Base-by-base conservation (phyloP, 225 moss, liverwort and hornwort genomes). In the Ulota crispa region DNA sequence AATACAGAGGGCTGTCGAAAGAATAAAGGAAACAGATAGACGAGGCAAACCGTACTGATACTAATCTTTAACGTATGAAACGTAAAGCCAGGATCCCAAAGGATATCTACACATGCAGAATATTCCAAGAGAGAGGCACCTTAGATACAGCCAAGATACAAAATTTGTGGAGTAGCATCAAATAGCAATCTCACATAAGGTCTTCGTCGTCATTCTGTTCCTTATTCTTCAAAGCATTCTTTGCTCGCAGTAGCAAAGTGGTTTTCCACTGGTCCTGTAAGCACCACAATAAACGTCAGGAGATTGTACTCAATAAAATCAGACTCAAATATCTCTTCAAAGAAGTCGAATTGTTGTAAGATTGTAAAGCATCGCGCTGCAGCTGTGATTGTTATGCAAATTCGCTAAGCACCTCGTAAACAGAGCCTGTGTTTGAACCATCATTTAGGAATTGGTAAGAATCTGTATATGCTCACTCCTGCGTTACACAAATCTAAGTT, bases 201-300 rank as follows among this genome's bases (percentile, higher is more conserved):
- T 89, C 86, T 77, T 94, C 94, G 14, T n/a, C 31, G 8, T 94
- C 95, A 50, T 89, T 88, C 47, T 84, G 84, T 75, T 93, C 94
- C 79, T 89, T 99, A 26, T 87, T 91, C 87, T 96, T 96, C 74
- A 99, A 88, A 11, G 89, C 85, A 89, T 99, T 99, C 92, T 99
- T 99, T 59, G 94, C 92, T 72, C 94, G 93, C 82, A 99, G 86
- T 75, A 99, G 92, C 84, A 99, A 89, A 85, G 91, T 99, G 8
- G 96, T 99, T 85, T 98, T 98, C 98, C 98, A 98, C 89, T 94
- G 95, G 86, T 98, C 98, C 98, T 98, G 89, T 53, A 70, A n/a
- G 63, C 86, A 77, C 64, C 67, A 89, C 2, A 19, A 32, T 63
- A 41, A 68, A 78, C 76, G 67, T 85, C 79, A 87, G 55, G 30